Conservation (phyloP, 208 protist species). For the Leishmania gerbilli region DNA sequence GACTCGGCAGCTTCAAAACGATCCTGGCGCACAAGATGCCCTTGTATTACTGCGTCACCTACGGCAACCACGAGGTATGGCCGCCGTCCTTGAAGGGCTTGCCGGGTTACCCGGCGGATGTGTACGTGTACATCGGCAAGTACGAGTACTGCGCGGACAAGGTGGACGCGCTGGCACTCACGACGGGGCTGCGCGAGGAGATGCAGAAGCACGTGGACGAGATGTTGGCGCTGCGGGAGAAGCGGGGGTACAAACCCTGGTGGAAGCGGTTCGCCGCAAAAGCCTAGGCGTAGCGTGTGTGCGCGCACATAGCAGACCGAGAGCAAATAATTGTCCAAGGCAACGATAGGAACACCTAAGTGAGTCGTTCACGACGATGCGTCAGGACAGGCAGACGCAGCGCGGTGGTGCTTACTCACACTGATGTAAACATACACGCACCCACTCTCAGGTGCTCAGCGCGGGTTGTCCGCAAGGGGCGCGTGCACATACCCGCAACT, state of each 20-base stretch:
- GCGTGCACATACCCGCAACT: neutral
- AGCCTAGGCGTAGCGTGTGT: neutral
- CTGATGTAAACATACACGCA: neutral
- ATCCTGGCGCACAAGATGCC: slow-evolving; percentile 63
- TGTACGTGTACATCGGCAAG: slow-evolving; percentile 81
- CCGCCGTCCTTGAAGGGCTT: slow-evolving; percentile 45
- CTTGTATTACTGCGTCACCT: slow-evolving; percentile 80
- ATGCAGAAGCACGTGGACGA: slow-evolving; percentile 79
- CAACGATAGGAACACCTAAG: no score
- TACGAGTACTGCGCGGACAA: slow-evolving; percentile 53
- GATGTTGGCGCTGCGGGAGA: slow-evolving; percentile 47
- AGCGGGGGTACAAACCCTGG: slow-evolving; percentile 47
- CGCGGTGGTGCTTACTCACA: neutral
- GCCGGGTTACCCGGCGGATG: slow-evolving; percentile 75
- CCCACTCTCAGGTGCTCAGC: neutral
- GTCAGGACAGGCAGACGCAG: neutral
- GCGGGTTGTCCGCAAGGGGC: neutral
- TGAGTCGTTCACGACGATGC: neutral
- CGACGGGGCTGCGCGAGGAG: slow-evolving; percentile 50
- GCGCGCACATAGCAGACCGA: neutral
- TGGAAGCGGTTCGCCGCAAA: slow-evolving; percentile 19
- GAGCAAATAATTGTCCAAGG: neutral
- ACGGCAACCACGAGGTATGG: slow-evolving; percentile 86
- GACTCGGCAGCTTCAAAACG: slow-evolving; percentile 79
- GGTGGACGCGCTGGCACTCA: slow-evolving; percentile 44